Percentiles rank a stretch among this genome's conserved stretches.
Evolutionary conservation across 1,284 basidiomycete genomes (phyloP).

Genomic region (Papiliotrema flavescens): DNA sequence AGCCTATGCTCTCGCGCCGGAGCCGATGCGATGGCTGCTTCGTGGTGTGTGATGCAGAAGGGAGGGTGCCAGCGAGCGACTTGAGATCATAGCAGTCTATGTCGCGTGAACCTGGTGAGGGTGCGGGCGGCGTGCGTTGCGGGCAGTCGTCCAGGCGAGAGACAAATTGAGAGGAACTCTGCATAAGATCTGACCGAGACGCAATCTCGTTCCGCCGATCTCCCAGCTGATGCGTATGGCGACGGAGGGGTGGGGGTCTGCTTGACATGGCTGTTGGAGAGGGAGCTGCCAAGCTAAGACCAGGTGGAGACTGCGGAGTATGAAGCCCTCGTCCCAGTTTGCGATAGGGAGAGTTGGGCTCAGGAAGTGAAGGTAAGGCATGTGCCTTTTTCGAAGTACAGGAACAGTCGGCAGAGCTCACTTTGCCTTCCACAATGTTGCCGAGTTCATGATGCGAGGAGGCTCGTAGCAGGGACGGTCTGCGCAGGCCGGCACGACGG

Average conservation of each 20-base stretch:
- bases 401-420: background rate
- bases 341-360: background rate
- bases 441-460: background rate
- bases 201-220: no score
- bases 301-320: no score
- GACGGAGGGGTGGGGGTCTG: no score
- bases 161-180: no score
- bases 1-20: constrained; percentile 6
- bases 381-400: background rate
- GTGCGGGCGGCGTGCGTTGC: background rate
- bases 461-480: background rate
- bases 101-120: background rate
- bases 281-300: no score
- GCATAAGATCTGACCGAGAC: no score
- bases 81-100: background rate
- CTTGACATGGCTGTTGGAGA: no score
- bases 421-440: background rate
- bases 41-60: background rate
- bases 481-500: background rate
- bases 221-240: no score
- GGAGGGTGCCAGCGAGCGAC: background rate
- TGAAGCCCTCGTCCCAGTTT: no score
- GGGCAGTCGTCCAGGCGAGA: no score
- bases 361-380: background rate
- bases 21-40: background rate